phyloP scores from a whole-genome alignment of 2,329 filamentous ascomycete species.

The Fusarium luffae region DNA sequence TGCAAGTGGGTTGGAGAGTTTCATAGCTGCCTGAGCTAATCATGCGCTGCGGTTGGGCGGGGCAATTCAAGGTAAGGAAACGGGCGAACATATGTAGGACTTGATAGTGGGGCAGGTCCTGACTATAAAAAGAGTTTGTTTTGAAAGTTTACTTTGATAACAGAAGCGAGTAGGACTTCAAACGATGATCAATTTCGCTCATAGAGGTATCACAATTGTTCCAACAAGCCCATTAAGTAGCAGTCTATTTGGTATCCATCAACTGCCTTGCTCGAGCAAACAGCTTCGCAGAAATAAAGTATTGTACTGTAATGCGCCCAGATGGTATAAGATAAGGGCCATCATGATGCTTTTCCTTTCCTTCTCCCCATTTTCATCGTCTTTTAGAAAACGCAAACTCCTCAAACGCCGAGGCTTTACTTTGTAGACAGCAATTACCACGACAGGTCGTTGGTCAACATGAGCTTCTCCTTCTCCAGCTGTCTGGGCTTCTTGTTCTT shows the following conservation, averaged over 20 bases:
- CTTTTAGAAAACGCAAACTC: constrained; percentile 34
- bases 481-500: constrained; percentile 59
- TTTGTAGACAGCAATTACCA: constrained; percentile 48
- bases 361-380: constrained; percentile 10
- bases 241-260: constrained; percentile 36
- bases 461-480: constrained; percentile 71
- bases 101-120: not conserved
- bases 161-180: not conserved
- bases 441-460: constrained; percentile 56
- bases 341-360: constrained; percentile 1
- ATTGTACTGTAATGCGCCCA: constrained; percentile 3
- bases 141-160: not conserved
- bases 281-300: constrained; percentile 1
- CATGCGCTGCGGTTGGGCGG: constrained; percentile 17
- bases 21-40: constrained; percentile 45
- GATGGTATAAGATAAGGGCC: not conserved
- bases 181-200: not conserved
- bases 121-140: constrained; percentile 7
- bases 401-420: constrained; percentile 40
- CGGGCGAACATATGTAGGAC: too few relatives aligned
- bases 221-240: not conserved
- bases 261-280: not conserved
- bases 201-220: too few relatives aligned
- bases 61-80: constrained; percentile 35
- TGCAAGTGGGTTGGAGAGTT: constrained; percentile 34